Evolutionary conservation across 1,284 basidiomycete species (phyloP).

Genomic region (Heterobasidion annosum): DNA sequence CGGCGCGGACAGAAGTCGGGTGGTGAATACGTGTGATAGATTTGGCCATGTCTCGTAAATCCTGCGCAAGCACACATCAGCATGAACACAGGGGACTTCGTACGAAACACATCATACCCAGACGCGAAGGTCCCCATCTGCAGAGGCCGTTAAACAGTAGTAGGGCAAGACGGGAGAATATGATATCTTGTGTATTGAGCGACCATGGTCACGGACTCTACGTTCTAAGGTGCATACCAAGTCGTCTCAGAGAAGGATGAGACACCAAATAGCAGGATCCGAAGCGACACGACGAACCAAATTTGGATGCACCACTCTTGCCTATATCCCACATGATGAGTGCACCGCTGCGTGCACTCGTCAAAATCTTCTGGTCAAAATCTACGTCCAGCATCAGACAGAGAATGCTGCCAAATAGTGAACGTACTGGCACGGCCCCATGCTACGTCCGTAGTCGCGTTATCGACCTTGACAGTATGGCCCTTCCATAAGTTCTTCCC

Average conservation of each 20-base stretch:
- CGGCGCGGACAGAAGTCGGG: slow-evolving; percentile 59
- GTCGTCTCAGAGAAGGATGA: slow-evolving; percentile 5
- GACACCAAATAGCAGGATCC: not conserved
- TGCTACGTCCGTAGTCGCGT: slow-evolving; percentile 68
- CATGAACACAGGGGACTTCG: not conserved
- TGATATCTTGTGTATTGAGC: slow-evolving; percentile 68
- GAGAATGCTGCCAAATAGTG: not conserved
- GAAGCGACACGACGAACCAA: slow-evolving; percentile 38
- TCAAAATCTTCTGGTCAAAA: slow-evolving; percentile 73
- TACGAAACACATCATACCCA: slow-evolving; percentile 46
- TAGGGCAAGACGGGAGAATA: slow-evolving; percentile 54
- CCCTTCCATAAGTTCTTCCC: slow-evolving; percentile 68
- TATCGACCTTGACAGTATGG: slow-evolving; percentile 67
- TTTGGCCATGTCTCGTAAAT: slow-evolving; percentile 63
- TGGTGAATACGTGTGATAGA: slow-evolving; percentile 69
- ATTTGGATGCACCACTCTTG: slow-evolving; percentile 57
- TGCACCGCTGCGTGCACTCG: slow-evolving; percentile 77
- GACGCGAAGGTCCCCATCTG: slow-evolving; percentile 74
- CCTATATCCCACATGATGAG: slow-evolving; percentile 81
- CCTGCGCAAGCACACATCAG: slow-evolving; percentile 32
- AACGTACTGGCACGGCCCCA: slow-evolving; percentile 73
- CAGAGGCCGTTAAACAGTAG: slow-evolving; percentile 75
- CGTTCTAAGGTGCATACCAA: slow-evolving; percentile 37
- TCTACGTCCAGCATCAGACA: slow-evolving; percentile 27
- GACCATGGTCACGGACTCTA: slow-evolving; percentile 63